phyloP scores from a whole-genome alignment of 192 early-diverging fungal genomes.

The Coemansia sp. region DNA sequence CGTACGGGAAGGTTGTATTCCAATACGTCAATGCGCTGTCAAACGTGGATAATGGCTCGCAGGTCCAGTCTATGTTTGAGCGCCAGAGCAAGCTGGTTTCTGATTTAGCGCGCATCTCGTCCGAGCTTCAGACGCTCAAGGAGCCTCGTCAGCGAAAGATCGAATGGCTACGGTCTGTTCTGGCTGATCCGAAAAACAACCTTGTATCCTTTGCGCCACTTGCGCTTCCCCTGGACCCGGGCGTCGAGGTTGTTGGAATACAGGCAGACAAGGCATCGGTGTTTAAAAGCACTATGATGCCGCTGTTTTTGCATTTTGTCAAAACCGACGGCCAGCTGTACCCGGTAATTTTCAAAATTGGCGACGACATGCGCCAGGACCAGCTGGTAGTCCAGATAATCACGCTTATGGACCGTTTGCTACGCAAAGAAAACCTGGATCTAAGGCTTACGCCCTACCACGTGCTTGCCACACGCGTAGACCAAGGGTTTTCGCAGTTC shows the following conservation, averaged over 20 bases:
- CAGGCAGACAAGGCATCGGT: conserved; percentile 77
- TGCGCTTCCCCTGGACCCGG: conserved; percentile 87
- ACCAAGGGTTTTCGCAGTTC: conserved; percentile 96
- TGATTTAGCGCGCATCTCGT: conserved; percentile 70
- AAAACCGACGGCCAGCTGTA: conserved; percentile 86
- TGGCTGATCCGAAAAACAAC: conserved; percentile 83
- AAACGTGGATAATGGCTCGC: conserved; percentile 55
- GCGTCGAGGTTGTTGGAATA: conserved; percentile 84
- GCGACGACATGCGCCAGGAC: conserved; percentile 96
- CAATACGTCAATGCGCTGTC: conserved; percentile 76
- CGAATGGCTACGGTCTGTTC: conserved; percentile 71
- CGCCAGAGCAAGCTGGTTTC: conserved; percentile 86
- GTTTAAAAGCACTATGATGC: conserved; percentile 89
- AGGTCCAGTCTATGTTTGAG: conserved; percentile 71
- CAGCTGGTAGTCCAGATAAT: conserved; percentile 98
- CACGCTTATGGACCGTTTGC: conserved; percentile 92
- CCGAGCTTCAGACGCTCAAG: conserved; percentile 71
- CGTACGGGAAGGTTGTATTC: conserved; percentile 85
- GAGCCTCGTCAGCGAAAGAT: conserved; percentile 90
- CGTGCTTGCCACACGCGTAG: conserved; percentile 91
- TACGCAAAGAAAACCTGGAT: conserved; percentile 96
- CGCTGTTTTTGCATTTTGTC: conserved; percentile 82
- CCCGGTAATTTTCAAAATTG: conserved; percentile 95
- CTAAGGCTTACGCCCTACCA: conserved; percentile 91
- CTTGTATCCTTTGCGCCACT: conserved; percentile 80